phyloP scores from a whole-genome alignment of 805 yeast genomes.

The Kuraishia piskuri region DNA sequence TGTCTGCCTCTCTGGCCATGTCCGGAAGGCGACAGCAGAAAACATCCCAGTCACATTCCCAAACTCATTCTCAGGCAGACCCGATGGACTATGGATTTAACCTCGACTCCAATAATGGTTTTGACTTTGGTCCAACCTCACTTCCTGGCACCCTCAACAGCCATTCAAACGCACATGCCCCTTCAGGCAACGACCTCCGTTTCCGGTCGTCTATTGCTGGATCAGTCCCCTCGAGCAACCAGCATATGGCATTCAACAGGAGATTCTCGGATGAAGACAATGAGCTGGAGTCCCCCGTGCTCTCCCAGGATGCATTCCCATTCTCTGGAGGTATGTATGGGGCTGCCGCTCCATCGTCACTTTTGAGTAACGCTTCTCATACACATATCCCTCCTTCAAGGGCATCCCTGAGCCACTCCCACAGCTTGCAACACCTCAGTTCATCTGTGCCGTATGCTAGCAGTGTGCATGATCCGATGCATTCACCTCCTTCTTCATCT shows the following conservation, averaged over 20 bases:
- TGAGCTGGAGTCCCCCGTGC: background rate
- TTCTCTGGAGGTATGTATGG: background rate
- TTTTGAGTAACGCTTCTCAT: background rate
- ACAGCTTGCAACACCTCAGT: background rate
- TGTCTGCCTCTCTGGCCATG: constrained; percentile 9
- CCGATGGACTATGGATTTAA: background rate
- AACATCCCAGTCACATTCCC: background rate
- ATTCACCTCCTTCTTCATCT: constrained; percentile 13
- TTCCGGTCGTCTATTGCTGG: background rate
- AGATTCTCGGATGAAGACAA: background rate
- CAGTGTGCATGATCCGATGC: constrained; percentile 2
- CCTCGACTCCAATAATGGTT: background rate
- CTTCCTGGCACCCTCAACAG: background rate
- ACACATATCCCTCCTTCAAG: background rate
- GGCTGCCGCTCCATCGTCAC: background rate
- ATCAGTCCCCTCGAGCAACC: background rate
- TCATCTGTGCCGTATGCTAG: background rate
- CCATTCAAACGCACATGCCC: background rate
- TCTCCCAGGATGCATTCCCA: background rate
- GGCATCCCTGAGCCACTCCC: background rate
- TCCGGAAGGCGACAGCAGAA: background rate
- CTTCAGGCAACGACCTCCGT: background rate
- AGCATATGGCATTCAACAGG: background rate
- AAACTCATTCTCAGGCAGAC: background rate
- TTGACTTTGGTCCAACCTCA: constrained; percentile 9